Evolutionary conservation across 202 grass and related monocot species (phyloP), one percentile per base, ranked within the genome.

Genomic region (Elaeis oleifera): DNA sequence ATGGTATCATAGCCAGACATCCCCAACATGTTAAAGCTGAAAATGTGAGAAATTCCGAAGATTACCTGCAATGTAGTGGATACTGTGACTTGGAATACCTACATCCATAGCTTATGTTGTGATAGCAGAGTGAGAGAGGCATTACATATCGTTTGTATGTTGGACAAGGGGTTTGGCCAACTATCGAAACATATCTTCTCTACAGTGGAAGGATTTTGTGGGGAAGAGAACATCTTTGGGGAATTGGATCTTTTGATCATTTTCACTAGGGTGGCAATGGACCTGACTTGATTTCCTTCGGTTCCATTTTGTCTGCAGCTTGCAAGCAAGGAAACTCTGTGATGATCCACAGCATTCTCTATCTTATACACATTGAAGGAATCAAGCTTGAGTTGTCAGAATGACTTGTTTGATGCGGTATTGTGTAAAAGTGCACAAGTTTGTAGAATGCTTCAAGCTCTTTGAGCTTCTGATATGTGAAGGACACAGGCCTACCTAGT

Each of bases 31-130:
- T 44, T 71, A 23, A 84, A 71, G 29, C 53, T 36, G 74, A 65
- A 19, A 53, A 66, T 50, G 50, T 78, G 17, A 55, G 54, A 27
- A 60, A 22, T 16, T 70, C 58, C 18, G 59, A 70, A 58, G 39
- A 65, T 65, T 56, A 70, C 49, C 3, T 76, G 28, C n/a, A 58
- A 58, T 57, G 0, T 9, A 8, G 28, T 52, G 5, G 55, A 79
- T 79, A 53, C 49, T 67, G 50, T 72, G 60, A 62, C 65, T 68
- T 72, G 28, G 56, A 69, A 73, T 29, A 69, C 73, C 31, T 80
- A 69, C 31, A 25, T 83, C 15, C 71, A 85, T 76, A 58, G 72
- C 67, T 72, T 80, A 54, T 85, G 77, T 6, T 64, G 60, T 4
- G 19, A 58, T 48, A 72, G 68, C 11, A 56, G 64, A 18, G 32